Base-by-base conservation (phyloP, 192 early-diverging fungal species). In the Spinellus fusiger region DNA sequence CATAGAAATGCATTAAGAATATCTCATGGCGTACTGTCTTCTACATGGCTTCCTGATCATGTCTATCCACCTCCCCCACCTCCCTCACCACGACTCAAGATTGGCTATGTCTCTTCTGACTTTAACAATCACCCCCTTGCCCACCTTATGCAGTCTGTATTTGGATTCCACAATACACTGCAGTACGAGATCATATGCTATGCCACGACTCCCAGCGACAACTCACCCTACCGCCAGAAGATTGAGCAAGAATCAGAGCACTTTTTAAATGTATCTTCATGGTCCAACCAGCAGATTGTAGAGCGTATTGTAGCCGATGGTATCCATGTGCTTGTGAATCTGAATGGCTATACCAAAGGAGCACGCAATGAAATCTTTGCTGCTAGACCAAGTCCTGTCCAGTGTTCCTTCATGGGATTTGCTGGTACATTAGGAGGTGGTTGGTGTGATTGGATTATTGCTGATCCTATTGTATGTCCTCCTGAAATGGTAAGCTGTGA, bases 281-380 rank as follows among this genome's bases (percentile, higher is more conserved):
- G 89, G 87, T 74, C 82, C 23, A 82, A 79, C 25, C 79, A 91
- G 64, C 75, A 85, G 15, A 84, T 95, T 59, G 86, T 93, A 10
- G 86, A 90, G 59, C 80, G 77, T 8, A 81, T 97, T 35, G 73
- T 77, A 6, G 51, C 66, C 13, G 93, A 97, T 62, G 77, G 83
- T 32, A 91, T 94, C 60, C 95, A 97, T 64, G 80, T 97, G 7
- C 77, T 97, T 22, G 84, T 92, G 62, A 95, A 97, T 56, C 76
- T 97, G 49, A 97, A 97, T 68, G 95, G 95, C 27, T 96, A 97
- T 71, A 97, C 95, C n/a, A 94, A 94, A 64, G 93, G 93, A 22
- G 95, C 91, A 23, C 79, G 88, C 16, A 95, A 95, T 76, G 92
- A 96, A 70, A 82, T 97, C 5, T 95, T 95, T 82, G 93, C 93